Evolutionary conservation across 208 protist genomes (phyloP), one percentile per base, ranked within the genome.

Genomic region (Phytomonas francai): DNA sequence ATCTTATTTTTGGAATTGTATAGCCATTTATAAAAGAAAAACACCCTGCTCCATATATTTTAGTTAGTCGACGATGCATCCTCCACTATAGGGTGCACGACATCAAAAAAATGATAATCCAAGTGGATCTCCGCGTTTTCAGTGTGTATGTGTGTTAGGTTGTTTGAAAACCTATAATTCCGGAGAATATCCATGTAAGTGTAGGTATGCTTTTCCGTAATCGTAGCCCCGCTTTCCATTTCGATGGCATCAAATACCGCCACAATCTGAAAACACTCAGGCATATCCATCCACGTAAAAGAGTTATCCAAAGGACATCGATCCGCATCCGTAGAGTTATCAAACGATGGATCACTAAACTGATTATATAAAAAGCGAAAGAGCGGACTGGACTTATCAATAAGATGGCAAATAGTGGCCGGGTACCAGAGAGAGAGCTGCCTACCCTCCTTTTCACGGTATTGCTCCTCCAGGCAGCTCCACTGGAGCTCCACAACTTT

Each of bases 61-160:
- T 0, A 81, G 6, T 79, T 80, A 30, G 87, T 87, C 56, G 83
- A 84, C 25, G 78, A 80, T 72, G 86, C 83, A 12, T 78, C 60
- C 45, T 77, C 75, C 32, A 77, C 64, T 49, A 78, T 59, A 16
- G 88, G 85, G 42, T 89, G 65, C 67, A 94, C 59, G 16, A 82
- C 83, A 58, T 94, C 91, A 67, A 94, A 94, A 77, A 90, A 90
- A 75, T 94, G 85, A 54, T 89, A 94, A 72, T 94, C 85, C 3
- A 94, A 62, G 49, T 79, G 60, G n/a, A 91, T 74, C 68, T 88
- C 83, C 8, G 63, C 68, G 54, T 74, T 87, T 19, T 75, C 65
- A 22, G 72, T 71, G 32, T 83, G 69, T 73, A 92, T 79, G 69
- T 80, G 82, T 27, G 89, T 77, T 29, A 94, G 72, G 31, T 87